These are phyloP conservation scores for Helicostylum pulchrum DNA, from an alignment of 192 early-diverging fungal genomes.

Conservation along the genomic window DNA sequence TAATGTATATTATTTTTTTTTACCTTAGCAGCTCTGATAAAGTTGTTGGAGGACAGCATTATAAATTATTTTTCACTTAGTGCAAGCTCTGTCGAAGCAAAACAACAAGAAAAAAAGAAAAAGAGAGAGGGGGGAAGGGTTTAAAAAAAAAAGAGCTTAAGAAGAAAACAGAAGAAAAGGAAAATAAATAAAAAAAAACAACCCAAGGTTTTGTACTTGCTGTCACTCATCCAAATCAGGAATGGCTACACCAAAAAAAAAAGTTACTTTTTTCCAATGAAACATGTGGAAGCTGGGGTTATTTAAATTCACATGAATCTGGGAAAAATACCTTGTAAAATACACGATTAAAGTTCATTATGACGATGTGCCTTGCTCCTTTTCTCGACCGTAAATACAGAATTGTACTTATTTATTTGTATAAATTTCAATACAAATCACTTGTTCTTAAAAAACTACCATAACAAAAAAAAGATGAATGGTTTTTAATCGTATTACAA, in stretches of 20 bases:
- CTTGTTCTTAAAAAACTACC: too few species aligned
- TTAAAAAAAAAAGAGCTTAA: constrained; percentile 11
- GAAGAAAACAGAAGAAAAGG: constrained; percentile 8
- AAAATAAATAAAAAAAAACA: constrained; percentile 11
- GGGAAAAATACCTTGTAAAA: constrained; percentile 13
- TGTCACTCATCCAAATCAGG: constrained; percentile 14
- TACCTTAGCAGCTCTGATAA: constrained; percentile 39
- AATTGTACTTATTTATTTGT: neutral
- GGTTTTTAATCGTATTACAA: too few species aligned
- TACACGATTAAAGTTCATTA: constrained; percentile 8
- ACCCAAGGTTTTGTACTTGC: constrained; percentile 9
- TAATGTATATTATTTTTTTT: neutral
- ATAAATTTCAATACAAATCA: neutral
- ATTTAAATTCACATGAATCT: constrained; percentile 10
- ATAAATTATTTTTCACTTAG: neutral
- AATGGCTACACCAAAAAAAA: constrained; percentile 15
- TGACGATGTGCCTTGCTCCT: too few species aligned
- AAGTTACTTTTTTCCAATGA: constrained; percentile 13
- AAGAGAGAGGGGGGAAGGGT: neutral
- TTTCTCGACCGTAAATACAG: too few species aligned
- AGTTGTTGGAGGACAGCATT: constrained; percentile 36
- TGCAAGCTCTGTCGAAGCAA: constrained; percentile 11
- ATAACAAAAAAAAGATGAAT: too few species aligned
- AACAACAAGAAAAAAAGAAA: constrained; percentile 14
- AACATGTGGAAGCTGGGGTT: constrained; percentile 18